A percentile compares a stretch with the other conserved stretches of the same genome.
phyloP scores from a whole-genome alignment of 2,329 filamentous ascomycete genomes.

The Harringtonia aguacate region DNA sequence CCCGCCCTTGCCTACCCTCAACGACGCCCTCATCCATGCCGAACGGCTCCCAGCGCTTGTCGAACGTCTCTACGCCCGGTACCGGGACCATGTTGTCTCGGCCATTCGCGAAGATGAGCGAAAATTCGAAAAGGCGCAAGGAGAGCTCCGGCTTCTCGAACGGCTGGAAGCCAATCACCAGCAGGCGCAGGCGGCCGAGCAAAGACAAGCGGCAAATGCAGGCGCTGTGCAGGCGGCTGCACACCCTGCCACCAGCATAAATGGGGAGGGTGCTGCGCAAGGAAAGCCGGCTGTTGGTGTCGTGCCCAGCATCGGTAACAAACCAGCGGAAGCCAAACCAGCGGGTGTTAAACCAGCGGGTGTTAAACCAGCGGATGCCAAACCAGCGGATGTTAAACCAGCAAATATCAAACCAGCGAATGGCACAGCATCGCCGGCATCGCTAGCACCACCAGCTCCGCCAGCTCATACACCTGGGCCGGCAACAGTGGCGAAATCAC shows the following conservation, averaged over 20 bases:
- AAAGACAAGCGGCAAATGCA: constrained; percentile 6
- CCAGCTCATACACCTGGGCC: no score
- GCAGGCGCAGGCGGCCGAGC: neutral
- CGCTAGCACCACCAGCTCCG: no score
- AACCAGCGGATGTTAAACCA: no score
- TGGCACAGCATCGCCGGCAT: no score
- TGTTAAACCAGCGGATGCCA: no score
- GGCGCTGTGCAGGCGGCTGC: neutral
- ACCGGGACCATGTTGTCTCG: constrained; percentile 57
- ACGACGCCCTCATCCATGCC: constrained; percentile 54
- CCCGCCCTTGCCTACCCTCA: constrained; percentile 51
- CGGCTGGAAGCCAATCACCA: constrained; percentile 16
- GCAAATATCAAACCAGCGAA: no score
- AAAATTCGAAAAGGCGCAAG: constrained; percentile 49
- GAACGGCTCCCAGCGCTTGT: constrained; percentile 62
- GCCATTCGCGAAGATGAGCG: constrained; percentile 68
- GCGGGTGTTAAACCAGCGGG: no score
- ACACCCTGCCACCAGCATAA: neutral
- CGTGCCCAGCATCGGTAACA: no score
- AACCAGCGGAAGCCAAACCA: no score
- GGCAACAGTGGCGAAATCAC: no score
- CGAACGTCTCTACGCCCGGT: constrained; percentile 63
- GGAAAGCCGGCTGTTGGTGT: no score
- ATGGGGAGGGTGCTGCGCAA: no score
- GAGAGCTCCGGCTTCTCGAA: constrained; percentile 60